phyloP scores from a whole-genome alignment of 2,329 filamentous ascomycete species.

The Zalaria sp. region DNA sequence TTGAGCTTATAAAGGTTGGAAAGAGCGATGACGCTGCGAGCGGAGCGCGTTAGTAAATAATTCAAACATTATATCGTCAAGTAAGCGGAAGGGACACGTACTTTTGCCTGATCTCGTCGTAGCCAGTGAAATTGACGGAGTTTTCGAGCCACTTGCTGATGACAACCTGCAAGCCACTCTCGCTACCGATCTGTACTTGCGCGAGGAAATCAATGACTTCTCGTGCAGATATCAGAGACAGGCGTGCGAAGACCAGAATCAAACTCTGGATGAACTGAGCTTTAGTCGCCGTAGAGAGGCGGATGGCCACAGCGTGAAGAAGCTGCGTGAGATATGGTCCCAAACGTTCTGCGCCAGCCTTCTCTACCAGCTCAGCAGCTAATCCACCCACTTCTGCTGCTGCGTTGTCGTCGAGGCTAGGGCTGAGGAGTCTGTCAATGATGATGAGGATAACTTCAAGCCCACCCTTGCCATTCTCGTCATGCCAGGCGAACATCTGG shows the following conservation, averaged over 20 bases:
- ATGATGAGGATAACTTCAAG: constrained; percentile 83
- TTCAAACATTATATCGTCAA: constrained; percentile 1
- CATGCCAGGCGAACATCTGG: constrained; percentile 78
- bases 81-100: constrained; percentile 29
- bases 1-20: constrained; percentile 83
- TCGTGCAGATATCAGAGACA: constrained; percentile 69
- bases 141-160: constrained; percentile 95
- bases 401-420: constrained; percentile 76
- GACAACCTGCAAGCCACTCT: constrained; percentile 78
- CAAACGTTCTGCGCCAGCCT: constrained; percentile 78
- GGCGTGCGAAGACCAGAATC: constrained; percentile 84
- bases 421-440: constrained; percentile 77
- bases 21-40: constrained; percentile 69
- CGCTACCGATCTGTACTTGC: constrained; percentile 63
- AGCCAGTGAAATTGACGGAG: constrained; percentile 92
- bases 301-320: constrained; percentile 72
- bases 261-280: constrained; percentile 90
- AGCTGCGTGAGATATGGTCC: constrained; percentile 84
- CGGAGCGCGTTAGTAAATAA: constrained; percentile 4
- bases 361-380: constrained; percentile 88
- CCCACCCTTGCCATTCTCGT: constrained; percentile 64
- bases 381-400: constrained; percentile 93
- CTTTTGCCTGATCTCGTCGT: constrained; percentile 96
- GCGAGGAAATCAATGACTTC: constrained; percentile 89
- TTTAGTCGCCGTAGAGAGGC: constrained; percentile 68